Conservation (phyloP, 2,329 filamentous ascomycete genomes). For the Aspergillus unguis region DNA sequence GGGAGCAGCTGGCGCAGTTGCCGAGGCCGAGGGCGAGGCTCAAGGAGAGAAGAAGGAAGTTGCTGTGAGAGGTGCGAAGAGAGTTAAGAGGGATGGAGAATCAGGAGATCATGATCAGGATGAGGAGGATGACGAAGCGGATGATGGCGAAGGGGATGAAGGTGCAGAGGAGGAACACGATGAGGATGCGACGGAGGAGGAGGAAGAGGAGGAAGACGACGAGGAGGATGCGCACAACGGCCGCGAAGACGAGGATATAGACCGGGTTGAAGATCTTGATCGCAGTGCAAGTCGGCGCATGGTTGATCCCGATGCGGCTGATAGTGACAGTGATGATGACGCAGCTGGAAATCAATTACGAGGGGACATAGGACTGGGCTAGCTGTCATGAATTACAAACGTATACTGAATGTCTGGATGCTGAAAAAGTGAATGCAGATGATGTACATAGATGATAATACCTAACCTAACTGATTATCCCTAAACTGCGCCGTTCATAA, state of each 20-base stretch:
- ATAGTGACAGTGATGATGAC: conserved; percentile 33
- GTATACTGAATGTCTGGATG: background rate
- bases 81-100: conserved; percentile 23
- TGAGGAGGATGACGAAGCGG: conserved; percentile 22
- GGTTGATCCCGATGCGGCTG: conserved; percentile 32
- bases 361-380: conserved; percentile 30
- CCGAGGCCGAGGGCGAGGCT: conserved; percentile 10
- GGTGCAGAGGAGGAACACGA: conserved; percentile 25
- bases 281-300: conserved; percentile 21
- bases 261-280: conserved; percentile 39
- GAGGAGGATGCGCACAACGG: conserved; percentile 15
- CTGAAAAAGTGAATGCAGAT: background rate
- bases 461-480: background rate
- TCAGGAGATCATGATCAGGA: conserved; percentile 17
- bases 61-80: conserved; percentile 22
- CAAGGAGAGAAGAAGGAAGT: conserved; percentile 19
- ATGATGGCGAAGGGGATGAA: conserved; percentile 21
- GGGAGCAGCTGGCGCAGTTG: background rate
- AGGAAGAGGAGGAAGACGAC: conserved; percentile 23
- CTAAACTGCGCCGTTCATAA: conserved; percentile 1
- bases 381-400: background rate
- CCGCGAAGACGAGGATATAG: conserved; percentile 33
- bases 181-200: conserved; percentile 24
- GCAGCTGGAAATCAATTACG: conserved; percentile 30
- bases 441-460: conserved; percentile 15